These are phyloP conservation scores for Trichocladium uniseriatum DNA, from an alignment of 495 filamentous ascomycete genomes.

Conservation along the genomic window DNA sequence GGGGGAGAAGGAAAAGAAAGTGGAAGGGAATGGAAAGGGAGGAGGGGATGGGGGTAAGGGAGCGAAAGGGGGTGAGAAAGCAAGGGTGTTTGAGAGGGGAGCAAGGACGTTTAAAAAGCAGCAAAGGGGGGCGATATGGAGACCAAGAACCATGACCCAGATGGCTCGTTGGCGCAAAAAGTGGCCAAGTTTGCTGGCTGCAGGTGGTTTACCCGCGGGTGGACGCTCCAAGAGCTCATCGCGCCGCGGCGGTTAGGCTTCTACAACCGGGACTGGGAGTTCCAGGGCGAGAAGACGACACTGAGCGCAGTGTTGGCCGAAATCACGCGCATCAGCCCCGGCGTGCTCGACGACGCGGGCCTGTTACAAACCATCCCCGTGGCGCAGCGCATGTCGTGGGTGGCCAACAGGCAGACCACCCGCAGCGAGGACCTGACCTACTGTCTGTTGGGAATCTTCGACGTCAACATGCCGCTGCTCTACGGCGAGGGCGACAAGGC, in stretches of 20 bases:
- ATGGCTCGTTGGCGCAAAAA: background rate
- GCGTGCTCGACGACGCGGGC: background rate
- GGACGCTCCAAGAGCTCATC: constrained; percentile 10
- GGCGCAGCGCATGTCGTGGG: background rate
- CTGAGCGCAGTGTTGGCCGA: background rate
- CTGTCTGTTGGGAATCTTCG: background rate
- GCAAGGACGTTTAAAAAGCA: no score
- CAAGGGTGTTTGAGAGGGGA: no score
- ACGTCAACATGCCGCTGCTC: background rate
- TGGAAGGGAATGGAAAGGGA: no score
- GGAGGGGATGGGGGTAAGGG: no score
- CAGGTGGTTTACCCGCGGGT: constrained; percentile 8
- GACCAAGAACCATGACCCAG: no score
- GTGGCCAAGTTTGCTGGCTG: background rate
- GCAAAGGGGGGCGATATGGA: no score
- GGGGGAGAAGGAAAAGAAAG: no score
- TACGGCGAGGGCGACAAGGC: background rate
- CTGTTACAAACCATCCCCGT: background rate
- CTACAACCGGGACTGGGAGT: background rate
- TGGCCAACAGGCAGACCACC: background rate
- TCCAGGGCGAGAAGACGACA: background rate
- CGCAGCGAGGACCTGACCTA: background rate
- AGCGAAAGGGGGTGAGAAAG: no score
- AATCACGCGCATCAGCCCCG: background rate
- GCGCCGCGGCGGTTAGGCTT: background rate